Conservation (phyloP, 495 filamentous ascomycete genomes). For the Hypoxylon lenormandii region DNA sequence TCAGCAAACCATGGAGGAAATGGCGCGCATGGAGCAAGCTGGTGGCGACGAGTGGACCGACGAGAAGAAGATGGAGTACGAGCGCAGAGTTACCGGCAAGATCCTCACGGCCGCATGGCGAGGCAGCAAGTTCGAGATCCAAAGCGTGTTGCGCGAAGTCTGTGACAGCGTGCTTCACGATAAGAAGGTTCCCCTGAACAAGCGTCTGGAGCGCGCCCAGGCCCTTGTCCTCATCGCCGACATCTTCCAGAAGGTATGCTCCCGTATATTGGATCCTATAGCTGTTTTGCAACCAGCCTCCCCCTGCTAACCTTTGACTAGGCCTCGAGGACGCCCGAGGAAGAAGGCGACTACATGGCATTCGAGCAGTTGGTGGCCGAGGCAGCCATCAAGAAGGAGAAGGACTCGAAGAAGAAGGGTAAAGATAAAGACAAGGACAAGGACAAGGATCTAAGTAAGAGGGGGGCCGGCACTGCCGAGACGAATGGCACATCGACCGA, state of each 20-base stretch:
- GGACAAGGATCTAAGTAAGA: constrained; percentile 39
- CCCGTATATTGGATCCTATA: not conserved
- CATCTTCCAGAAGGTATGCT: constrained; percentile 83
- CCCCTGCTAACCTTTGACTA: constrained; percentile 57
- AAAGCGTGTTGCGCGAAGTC: constrained; percentile 91
- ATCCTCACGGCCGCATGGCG: constrained; percentile 98
- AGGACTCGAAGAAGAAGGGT: constrained; percentile 78
- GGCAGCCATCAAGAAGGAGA: constrained; percentile 91
- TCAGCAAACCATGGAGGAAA: constrained; percentile 98
- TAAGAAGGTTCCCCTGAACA: constrained; percentile 82
- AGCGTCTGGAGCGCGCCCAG: constrained; percentile 89
- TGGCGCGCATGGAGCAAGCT: constrained; percentile 94
- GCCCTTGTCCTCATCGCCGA: constrained; percentile 88
- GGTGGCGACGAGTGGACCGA: constrained; percentile 99
- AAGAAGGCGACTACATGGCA: constrained; percentile 98
- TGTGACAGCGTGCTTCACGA: constrained; percentile 76
- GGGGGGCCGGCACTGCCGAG: constrained; percentile 30
- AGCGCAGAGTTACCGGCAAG: constrained; percentile 94
- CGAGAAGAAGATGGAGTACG: constrained; percentile 96
- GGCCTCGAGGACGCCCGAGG: constrained; percentile 91
- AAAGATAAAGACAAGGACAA: constrained; percentile 69
- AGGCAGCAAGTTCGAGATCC: constrained; percentile 97
- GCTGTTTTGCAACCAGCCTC: not conserved
- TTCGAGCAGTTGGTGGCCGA: constrained; percentile 99
- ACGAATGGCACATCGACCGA: not conserved